Evolutionary conservation across 176 grass and related monocot species (phyloP), one percentile per base, ranked within the genome.

Genomic region (Musa schizocarpa): DNA sequence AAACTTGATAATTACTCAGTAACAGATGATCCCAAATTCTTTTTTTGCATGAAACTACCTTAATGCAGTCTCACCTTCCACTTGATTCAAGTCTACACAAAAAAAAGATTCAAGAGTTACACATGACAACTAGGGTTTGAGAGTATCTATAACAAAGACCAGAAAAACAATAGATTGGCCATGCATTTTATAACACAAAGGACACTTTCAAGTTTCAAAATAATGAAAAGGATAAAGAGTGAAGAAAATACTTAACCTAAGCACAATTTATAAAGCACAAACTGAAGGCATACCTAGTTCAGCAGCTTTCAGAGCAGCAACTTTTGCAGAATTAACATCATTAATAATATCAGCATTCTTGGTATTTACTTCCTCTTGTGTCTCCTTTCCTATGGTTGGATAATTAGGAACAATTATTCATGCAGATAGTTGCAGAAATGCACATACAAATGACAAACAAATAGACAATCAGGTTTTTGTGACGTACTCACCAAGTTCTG

Each of bases 271-370:
- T 11, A 51, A n/a, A 50, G 9, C 5, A n/a, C 29, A 69, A 69
- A 19, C 17, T 14, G 20, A 21, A 70, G 11, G 26, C 56, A 68
- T 75, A 98, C 95, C 95, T 81, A 89, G 82, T 87, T 98, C 86
- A 52, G 90, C 95, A 84, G 90, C 95, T 87, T 87, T 93, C 84
- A 91, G 81, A 53, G 95, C 95, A 53, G 88, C 95, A 81, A 85
- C 64, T 93, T 91, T 98, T 76, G 95, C 90, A 68, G 95, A 84
- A 89, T 89, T 61, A 61, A 91, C 78, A 91, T 81, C 76, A 68
- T 52, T 80, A 72, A 71, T 53, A 51, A 53, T 59, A 76, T 13
- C 85, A 79, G 17, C 20, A 50, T 82, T 62, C 58, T 22, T 86
- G 48, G 55, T 74, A 82, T 71, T 20, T 27, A 20, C 72, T 65